Evolutionary conservation across 2,329 filamentous ascomycete genomes (phyloP), one percentile per base, ranked within the genome.

Genomic region (Calonectria ilicicola): DNA sequence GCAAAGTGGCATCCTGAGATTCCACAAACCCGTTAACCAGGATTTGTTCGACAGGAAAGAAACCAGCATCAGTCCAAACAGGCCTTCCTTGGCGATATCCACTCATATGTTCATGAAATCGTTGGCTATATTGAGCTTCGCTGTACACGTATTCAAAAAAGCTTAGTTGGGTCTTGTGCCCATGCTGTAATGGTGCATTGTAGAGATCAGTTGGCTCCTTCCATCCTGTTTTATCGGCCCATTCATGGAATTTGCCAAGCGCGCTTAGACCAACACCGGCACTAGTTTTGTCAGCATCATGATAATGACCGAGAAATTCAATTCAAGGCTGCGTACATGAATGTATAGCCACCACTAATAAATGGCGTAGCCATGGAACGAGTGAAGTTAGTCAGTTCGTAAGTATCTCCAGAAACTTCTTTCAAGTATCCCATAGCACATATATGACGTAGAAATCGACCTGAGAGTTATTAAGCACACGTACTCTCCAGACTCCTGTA

Each of bases 71-170:
- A 80, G 83, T 82, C 83, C 83, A 85, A 1, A 79, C 75, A 0
- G 77, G 76, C 0, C 83, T 80, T 4, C 83, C 83, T 42, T 82
- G 81, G 5, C 80, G 78, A 63, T 83, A 83, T 10, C 80, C 82
- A 12, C 79, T 79, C 83, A 86, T 86, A 71, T 83, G 82, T 32
- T 81, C 69, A 78, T 85, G 84, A 78, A 86, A 86, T 35, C 82
- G 71, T 21, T 75, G 67, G 0, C 81, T 82, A 47, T 82, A 80
- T 6, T 78, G 78, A 5, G 77, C 76, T 35, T 79, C 73, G 38
- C 77, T 74, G 42, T 81, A 77, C 7, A 83, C 74, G 62, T 81
- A 79, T 47, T 82, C 79, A 40, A 86, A 85, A 62, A 84, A 79
- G 70, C 82, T 81, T 51, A 78, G 72, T 17, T 83, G 73, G 8